Evolutionary conservation across 257 asterid genomes (phyloP), one percentile per base, ranked within the genome.

Genomic region (Verbascum thapsus): DNA sequence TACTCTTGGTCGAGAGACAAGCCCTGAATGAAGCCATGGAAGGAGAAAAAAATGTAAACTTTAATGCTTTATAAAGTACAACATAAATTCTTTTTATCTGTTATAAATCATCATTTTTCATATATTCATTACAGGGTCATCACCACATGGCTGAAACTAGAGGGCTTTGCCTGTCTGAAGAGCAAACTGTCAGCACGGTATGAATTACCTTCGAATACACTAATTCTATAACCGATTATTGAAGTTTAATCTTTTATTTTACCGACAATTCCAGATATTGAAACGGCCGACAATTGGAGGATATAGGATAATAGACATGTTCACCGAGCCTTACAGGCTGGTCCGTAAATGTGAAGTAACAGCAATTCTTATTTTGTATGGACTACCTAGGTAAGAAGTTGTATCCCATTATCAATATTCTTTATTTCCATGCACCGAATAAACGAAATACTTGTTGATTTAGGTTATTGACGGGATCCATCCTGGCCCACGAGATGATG

Each of bases 401-500:
- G 10, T 62, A 61, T 49, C 32, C 13, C 48, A 8, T 61, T n/a
- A 7, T 17, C 15, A 9, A 51, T 64, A 7, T 20, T 69, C 23
- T 64, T 18, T 61, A 20, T 48, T 26, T 61, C 35, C 10, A 30
- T 52, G 34, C 53, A 40, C 35, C 20, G 12, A n/a, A 7, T 16
- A n/a, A 53, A 58, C 48, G 17, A 39, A 10, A 7, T 34, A n/a
- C 49, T 18, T 13, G 7, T 13, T 23, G 0, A 13, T 73, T 37
- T 57, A 94, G 99, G 85, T 74, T 92, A 63, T 73, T 92, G 76
- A 94, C 95, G 2, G 99, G 99, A 1, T 87, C 97, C 48, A 94
- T 94, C 76, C 73, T 94, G 63, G 99, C 99, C 76, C 99, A 94
- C 64, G 99, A 94, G 71, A 90, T 90, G 99, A 94, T 94, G 99